Evolutionary conservation across 768 basidiomycete species (phyloP), one percentile per base, ranked within the genome.

Genomic region (Kwoniella bestiolae): DNA sequence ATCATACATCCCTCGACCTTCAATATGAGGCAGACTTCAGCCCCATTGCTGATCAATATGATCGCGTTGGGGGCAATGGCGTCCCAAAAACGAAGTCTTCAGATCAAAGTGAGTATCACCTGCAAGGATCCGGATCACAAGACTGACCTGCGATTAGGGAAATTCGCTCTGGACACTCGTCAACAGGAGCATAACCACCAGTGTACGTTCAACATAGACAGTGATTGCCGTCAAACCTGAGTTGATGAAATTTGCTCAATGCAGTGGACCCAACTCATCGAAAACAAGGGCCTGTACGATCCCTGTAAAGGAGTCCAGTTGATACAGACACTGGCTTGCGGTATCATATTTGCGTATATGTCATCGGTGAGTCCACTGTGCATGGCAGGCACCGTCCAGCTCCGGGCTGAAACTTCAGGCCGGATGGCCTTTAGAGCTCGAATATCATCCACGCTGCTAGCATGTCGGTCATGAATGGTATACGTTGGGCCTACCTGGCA

Each of bases 1-100:
- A 52, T 52, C 51, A 21, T 52, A 16, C 51, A 52, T 28, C 51
- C 51, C 21, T 52, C 51, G 25, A 52, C 51, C 8, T 52, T 52
- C 51, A 52, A 52, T 26, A 18, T 52, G 16, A 21, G 25, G 21
- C 25, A 52, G 29, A 52, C 51, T n/a, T 52, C 51, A 18, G 51
- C 51, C 23, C 51, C 51, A 28, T 28, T 52, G 9, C 25, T 52
- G 51, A 31, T 52, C 23, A 52, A 26, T 26, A 52, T 52, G 25
- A 52, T 52, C 11, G 51, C 51, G 12, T n/a, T 52, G 5, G 51
- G 51, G 5, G 12, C 23, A 12, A 5, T 52, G 29, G 23, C 51
- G n/a, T 18, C 28, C 11, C 51, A 52, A n/a, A 52, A 31, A 16
- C 21, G 9, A 52, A 28, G 28, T 31, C 7, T 52, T 5, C 51